Evolutionary conservation across 169 alveolate genomes (phyloP).

Genomic region (Cryptosporidium muris): DNA sequence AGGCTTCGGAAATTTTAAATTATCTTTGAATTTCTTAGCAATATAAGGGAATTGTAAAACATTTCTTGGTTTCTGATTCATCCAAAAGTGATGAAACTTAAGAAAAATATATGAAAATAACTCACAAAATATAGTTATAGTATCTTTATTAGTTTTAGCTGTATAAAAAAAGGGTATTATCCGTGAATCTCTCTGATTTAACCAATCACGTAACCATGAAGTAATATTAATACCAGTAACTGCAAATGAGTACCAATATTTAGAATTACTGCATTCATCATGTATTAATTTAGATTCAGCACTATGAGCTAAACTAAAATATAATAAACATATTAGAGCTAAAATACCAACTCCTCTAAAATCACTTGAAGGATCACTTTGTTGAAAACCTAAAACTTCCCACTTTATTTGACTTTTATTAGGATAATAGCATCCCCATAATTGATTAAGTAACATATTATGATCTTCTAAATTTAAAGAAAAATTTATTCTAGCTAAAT

Average conservation of each 20-base stretch:
- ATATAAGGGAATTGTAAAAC: constrained; percentile 73
- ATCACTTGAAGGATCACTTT: constrained; percentile 76
- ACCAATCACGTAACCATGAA: constrained; percentile 74
- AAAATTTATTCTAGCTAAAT: constrained; percentile 63
- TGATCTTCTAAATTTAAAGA: constrained; percentile 32
- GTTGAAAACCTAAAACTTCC: constrained; percentile 79
- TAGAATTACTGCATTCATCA: constrained; percentile 66
- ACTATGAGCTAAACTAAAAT: constrained; percentile 74
- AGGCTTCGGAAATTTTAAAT: constrained; percentile 51
- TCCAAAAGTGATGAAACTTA: constrained; percentile 72
- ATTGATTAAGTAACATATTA: constrained; percentile 12
- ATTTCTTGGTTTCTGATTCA: constrained; percentile 66
- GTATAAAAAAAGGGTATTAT: constrained; percentile 14
- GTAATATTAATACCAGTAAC: constrained; percentile 78
- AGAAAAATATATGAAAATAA: constrained; percentile 60
- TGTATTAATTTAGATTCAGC: constrained; percentile 73
- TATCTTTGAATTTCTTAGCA: constrained; percentile 66
- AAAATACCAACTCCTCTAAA: constrained; percentile 80
- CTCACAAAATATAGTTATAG: constrained; percentile 43
- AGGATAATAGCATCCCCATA: constrained; percentile 56
- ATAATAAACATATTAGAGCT: constrained; percentile 76
- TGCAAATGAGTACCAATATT: constrained; percentile 80
- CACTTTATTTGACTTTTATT: constrained; percentile 42
- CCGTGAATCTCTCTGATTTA: constrained; percentile 69
- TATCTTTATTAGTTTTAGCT: constrained; percentile 38